Percentiles rank a stretch among this genome's conserved stretches.
These are phyloP conservation scores for Leishmania tarentolae DNA, from an alignment of 208 protist genomes.

Conservation along the genomic window DNA sequence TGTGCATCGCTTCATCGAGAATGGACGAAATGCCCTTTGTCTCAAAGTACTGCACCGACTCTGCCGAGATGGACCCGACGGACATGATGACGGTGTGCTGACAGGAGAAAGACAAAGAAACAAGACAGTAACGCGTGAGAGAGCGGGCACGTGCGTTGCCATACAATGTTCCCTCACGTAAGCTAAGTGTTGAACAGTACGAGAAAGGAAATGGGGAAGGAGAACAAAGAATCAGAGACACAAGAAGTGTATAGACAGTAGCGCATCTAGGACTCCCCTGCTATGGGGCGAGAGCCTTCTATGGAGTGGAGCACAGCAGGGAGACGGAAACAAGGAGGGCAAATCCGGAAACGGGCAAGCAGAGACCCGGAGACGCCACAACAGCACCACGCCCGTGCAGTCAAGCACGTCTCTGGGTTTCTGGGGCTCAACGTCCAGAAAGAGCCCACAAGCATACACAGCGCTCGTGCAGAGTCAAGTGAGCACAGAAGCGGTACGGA, in stretches of 20 bases:
- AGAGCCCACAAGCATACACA: not conserved
- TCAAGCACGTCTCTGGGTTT: not conserved
- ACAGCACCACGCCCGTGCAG: not conserved
- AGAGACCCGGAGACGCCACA: not conserved
- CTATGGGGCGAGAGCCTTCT: not conserved
- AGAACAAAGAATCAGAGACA: not conserved
- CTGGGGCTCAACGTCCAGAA: not conserved
- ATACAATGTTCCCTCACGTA: not conserved
- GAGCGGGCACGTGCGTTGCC: not conserved
- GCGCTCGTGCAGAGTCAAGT: not conserved
- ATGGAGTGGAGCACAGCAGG: not conserved
- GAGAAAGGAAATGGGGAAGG: not conserved
- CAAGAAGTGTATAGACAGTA: not conserved
- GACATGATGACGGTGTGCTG: slow-evolving; percentile 46
- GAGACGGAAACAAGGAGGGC: not conserved
- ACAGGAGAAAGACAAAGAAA: not conserved
- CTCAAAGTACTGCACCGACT: slow-evolving; percentile 68
- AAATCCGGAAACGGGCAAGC: not conserved
- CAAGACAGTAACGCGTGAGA: not conserved
- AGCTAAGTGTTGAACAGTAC: not conserved
- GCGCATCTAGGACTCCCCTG: too few relatives aligned
- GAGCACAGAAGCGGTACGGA: not conserved
- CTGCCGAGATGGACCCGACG: slow-evolving; percentile 64
- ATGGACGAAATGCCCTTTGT: slow-evolving; percentile 66
- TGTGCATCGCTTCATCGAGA: slow-evolving; percentile 81